Evolutionary conservation across 1,139 yeast genomes (phyloP).

Genomic region (Suhomyces guaymorum): DNA sequence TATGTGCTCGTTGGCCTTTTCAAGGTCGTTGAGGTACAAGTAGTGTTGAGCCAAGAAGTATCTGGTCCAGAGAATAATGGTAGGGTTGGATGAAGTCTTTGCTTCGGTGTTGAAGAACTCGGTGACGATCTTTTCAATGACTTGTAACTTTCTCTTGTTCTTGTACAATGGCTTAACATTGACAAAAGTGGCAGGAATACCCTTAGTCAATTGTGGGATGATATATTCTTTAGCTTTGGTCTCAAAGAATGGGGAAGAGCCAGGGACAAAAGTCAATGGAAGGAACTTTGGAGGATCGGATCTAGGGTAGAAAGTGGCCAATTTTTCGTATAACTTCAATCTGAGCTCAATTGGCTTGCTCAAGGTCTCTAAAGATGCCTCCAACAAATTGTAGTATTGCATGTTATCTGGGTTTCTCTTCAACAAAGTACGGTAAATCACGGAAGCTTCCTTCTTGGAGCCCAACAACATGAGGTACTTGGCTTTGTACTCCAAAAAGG

Average conservation of each 20-base stretch:
- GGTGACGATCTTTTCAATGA: slow-evolving; percentile 56
- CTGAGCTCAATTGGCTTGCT: slow-evolving; percentile 38
- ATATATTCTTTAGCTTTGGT: slow-evolving; percentile 54
- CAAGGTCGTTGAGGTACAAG: slow-evolving; percentile 54
- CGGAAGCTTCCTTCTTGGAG: slow-evolving; percentile 59
- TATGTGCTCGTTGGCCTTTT: slow-evolving; percentile 54
- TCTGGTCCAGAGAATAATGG: slow-evolving; percentile 69
- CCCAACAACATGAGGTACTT: slow-evolving; percentile 49
- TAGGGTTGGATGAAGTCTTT: slow-evolving; percentile 42
- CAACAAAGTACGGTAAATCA: slow-evolving; percentile 66
- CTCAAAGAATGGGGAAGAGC: slow-evolving; percentile 48
- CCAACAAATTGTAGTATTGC: slow-evolving; percentile 65
- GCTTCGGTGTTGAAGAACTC: slow-evolving; percentile 42
- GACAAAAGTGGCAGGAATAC: slow-evolving; percentile 89
- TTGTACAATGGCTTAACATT: slow-evolving; percentile 79
- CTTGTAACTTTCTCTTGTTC: slow-evolving; percentile 44
- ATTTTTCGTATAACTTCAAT: slow-evolving; percentile 59
- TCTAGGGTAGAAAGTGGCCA: slow-evolving; percentile 72
- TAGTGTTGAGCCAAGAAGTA: slow-evolving; percentile 84
- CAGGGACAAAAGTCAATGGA: slow-evolving; percentile 73
- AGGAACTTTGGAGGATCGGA: slow-evolving; percentile 79
- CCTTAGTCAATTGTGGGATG: slow-evolving; percentile 62
- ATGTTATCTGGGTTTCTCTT: slow-evolving; percentile 85
- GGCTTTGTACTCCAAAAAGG: slow-evolving; percentile 69
- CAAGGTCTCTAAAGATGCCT: slow-evolving; percentile 55